Evolutionary conservation across 176 grass and related monocot species (phyloP), one percentile per base, ranked within the genome.

Genomic region (Aegilops sharonensis): DNA sequence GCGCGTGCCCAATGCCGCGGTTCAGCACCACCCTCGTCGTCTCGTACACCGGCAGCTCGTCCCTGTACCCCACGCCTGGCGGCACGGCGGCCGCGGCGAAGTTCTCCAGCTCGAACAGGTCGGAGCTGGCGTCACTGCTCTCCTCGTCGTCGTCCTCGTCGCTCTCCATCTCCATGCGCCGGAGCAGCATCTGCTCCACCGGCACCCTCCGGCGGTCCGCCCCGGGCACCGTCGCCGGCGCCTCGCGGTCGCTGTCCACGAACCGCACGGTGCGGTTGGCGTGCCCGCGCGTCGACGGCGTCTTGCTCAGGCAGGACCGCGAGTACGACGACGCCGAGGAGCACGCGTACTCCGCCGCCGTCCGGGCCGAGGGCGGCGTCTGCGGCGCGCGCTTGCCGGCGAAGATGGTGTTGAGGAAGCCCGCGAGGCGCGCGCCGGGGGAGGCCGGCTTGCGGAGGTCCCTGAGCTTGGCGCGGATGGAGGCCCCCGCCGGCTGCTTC

Each of bases 11-110:
- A 91, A 92, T 84, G 78, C 71, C 85, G 35, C 82, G 91, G 85
- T 84, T 87, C 11, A 84, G 81, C 50, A 84, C 89, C 20, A 96
- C 85, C 73, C 85, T 86, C 5, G 97, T 99, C 27, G 97, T 99
- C 89, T 94, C 90, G 81, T 99, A 99, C 90, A 99, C 97, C 80
- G 97, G 97, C 74, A 99, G 87, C 82, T 99, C 97, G 84, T 99
- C 85, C 59, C 88, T 79, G 82, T 89, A 94, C 27, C 63, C 74
- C 24, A 77, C 75, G 39, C 68, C 80, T 5, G 66, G 40, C 7
- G 81, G 83, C 5, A 71, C 83, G 10, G 75, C 79, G 5, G 90
- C 90, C 20, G 81, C 86, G 4, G 86, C 90, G 21, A 98, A 47
- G 88, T 92, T 95, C 75, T 96, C 97, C 20, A 99, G 77, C 68